Evolutionary conservation across 495 filamentous ascomycete species (phyloP).

Genomic region (Ascobolus immersus): DNA sequence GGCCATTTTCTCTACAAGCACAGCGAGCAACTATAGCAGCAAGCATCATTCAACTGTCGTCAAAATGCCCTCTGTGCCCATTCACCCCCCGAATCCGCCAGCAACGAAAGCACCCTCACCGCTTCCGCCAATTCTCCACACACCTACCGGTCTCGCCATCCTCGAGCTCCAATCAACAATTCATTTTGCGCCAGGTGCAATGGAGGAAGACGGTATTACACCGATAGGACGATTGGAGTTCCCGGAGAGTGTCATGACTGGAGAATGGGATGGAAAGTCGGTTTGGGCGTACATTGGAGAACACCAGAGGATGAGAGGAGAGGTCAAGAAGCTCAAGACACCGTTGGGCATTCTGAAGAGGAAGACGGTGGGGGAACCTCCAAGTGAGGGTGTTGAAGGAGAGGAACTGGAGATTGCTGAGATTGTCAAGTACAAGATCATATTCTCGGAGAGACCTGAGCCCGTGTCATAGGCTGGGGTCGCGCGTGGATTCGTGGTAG

Average conservation of each 20-base stretch:
- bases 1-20: too few relatives aligned
- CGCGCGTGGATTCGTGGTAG: too few relatives aligned
- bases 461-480: slow-evolving; percentile 30
- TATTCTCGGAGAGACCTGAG: slow-evolving; percentile 71
- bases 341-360: slow-evolving; percentile 53
- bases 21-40: too few relatives aligned
- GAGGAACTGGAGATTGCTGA: slow-evolving; percentile 35
- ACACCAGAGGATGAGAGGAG: slow-evolving; percentile 72
- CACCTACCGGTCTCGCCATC: slow-evolving; percentile 51
- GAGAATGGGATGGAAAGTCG: slow-evolving; percentile 46
- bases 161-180: slow-evolving; percentile 78
- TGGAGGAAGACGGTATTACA: slow-evolving; percentile 8
- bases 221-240: background rate
- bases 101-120: slow-evolving; percentile 24
- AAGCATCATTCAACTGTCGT: too few relatives aligned
- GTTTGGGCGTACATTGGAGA: slow-evolving; percentile 70
- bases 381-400: slow-evolving; percentile 4
- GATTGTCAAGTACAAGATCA: slow-evolving; percentile 64
- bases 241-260: background rate
- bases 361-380: slow-evolving; percentile 11
- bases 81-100: background rate
- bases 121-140: slow-evolving; percentile 65
- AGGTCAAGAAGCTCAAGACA: slow-evolving; percentile 59
- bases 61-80: too few relatives aligned
- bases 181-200: slow-evolving; percentile 27